Evolutionary conservation across 352 stramenopile genomes (phyloP).

Genomic region (Saprolegnia parasitica): DNA sequence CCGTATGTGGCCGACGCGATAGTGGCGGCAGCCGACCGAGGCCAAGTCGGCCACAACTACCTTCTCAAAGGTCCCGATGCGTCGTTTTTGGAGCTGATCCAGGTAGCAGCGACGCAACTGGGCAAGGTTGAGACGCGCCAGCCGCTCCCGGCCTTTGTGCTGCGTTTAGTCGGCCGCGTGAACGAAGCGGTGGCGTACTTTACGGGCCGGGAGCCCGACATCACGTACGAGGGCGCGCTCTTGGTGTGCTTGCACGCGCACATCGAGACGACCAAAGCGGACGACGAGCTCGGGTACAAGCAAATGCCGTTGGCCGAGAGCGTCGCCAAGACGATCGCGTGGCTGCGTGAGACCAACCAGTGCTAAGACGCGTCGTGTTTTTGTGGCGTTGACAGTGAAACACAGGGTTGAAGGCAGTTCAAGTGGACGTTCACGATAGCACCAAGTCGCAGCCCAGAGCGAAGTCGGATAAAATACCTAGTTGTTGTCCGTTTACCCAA

Average conservation of each 20-base stretch:
- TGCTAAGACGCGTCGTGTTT: neutral
- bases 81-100: neutral
- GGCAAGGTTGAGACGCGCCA: constrained; percentile 16
- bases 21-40: neutral
- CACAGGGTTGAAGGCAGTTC: too few species aligned
- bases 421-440: too few species aligned
- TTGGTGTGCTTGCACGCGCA: neutral
- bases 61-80: constrained; percentile 8
- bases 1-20: constrained; percentile 23
- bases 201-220: neutral
- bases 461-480: too few species aligned
- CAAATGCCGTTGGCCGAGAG: constrained; percentile 15
- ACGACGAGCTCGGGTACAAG: constrained; percentile 24
- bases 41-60: constrained; percentile 23
- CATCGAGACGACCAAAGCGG: neutral
- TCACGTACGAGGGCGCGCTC: constrained; percentile 23
- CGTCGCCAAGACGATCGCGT: constrained; percentile 1
- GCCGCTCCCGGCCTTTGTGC: constrained; percentile 7
- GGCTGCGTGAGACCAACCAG: constrained; percentile 5
- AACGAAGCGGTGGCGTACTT: constrained; percentile 3
- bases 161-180: neutral
- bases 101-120: neutral
- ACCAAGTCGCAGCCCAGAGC: too few species aligned
- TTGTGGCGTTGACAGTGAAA: neutral
- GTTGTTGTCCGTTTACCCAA: too few species aligned